These are phyloP conservation scores for Protomyces arabidopsidicola DNA, from an alignment of 1,139 yeast genomes.

Conservation along the genomic window DNA sequence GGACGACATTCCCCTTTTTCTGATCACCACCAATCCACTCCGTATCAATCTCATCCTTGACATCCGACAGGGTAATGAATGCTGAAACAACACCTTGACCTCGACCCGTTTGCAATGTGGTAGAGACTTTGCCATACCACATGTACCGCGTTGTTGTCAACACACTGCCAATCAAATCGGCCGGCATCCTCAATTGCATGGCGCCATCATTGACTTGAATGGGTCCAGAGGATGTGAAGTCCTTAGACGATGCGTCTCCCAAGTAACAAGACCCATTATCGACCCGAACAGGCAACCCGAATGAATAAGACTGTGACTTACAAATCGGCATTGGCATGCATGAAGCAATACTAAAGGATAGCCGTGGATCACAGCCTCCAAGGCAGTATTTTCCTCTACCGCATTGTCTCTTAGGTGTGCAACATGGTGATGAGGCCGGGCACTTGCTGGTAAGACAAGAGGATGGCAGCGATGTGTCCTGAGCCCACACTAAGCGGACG, in stretches of 20 bases:
- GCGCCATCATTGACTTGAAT: constrained; percentile 53
- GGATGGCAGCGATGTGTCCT: not conserved
- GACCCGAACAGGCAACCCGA: constrained; percentile 38
- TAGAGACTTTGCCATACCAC: constrained; percentile 81
- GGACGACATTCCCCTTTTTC: constrained; percentile 43
- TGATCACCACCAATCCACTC: constrained; percentile 62
- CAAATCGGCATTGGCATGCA: constrained; percentile 60
- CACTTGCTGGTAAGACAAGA: not conserved
- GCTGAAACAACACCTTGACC: constrained; percentile 79
- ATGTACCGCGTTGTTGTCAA: constrained; percentile 70
- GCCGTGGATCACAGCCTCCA: constrained; percentile 74
- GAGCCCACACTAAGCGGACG: not conserved
- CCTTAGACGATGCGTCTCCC: constrained; percentile 63
- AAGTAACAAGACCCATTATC: constrained; percentile 49
- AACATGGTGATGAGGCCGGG: constrained; percentile 41
- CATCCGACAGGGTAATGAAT: constrained; percentile 66
- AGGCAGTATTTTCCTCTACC: constrained; percentile 77
- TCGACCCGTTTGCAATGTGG: constrained; percentile 66
- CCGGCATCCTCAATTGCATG: constrained; percentile 70
- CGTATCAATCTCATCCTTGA: constrained; percentile 83
- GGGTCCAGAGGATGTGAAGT: constrained; percentile 74
- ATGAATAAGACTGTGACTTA: constrained; percentile 34
- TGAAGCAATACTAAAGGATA: constrained; percentile 56
- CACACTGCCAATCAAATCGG: constrained; percentile 69
- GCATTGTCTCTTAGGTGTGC: constrained; percentile 79